Evolutionary conservation across 139 green algal genomes (phyloP), one percentile per base, ranked within the genome.

Genomic region (Volvox reticuliferus): DNA sequence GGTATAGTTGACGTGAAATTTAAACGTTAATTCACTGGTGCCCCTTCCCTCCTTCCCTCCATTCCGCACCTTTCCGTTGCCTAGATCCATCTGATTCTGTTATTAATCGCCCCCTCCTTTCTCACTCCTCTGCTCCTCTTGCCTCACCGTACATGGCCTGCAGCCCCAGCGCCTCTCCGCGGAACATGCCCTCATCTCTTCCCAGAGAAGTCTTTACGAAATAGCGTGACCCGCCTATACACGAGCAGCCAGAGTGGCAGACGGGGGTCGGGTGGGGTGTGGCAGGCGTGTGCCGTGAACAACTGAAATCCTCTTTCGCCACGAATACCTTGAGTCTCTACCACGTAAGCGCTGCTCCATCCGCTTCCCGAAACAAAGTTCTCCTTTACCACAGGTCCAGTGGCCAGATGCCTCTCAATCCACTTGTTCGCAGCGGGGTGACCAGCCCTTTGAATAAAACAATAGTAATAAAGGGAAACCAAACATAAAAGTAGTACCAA

Each of bases 161-260:
- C 44, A 99, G 93, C 18, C 97, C 97, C 50, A 97, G 85, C 0
- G 95, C 95, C 91, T 99, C 98, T 3, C 97, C 97, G 22, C 94
- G 88, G 91, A 99, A 99, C 98, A 99, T 99, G 61, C 65, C 77
- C 28, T 95, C 93, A 33, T 94, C 91, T 33, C 90, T 89, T 17
- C 91, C 88, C 22, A 62, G n/a, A 1, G 95, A 85, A 12, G 94
- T 95, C 94, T 99, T 99, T 13, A 98, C 97, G 94, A 99, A 99
- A 30, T 95, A 96, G 37, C 93, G 94, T 0, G 13, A 12, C 9
- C 88, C 88, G n/a, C 63, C 68, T 91, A 62, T 6, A 44, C 2
- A 73, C 5, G 12, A 73, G 5, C 65, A 73, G 65, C 21, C 9
- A 73, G 21, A 65, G 77, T 65, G 63, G 89, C 67, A 67, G 81